A percentile compares a stretch with the other conserved stretches of the same genome.
These are phyloP conservation scores for Carex arenaria DNA, from an alignment of 202 grass and related monocot genomes.

Conservation along the genomic window DNA sequence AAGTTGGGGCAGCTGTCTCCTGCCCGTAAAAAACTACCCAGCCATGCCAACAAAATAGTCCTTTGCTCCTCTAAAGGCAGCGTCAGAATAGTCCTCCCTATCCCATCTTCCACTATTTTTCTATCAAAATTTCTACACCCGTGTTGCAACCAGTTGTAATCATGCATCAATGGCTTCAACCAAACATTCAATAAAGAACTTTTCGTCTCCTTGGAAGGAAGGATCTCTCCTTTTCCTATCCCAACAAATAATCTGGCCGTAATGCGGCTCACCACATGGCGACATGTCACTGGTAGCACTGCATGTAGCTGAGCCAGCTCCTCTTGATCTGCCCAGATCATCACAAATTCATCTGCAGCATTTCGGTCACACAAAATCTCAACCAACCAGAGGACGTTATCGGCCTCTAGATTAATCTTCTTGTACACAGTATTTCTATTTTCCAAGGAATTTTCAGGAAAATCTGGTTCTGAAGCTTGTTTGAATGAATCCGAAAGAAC, in stretches of 20 bases:
- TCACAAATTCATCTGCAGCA: constrained; percentile 49
- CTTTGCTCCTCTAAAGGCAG: constrained; percentile 82
- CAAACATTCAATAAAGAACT: constrained; percentile 58
- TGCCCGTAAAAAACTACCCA: constrained; percentile 65
- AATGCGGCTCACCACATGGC: constrained; percentile 68
- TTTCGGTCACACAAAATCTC: constrained; percentile 75
- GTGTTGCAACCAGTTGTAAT: constrained; percentile 88
- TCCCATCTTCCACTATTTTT: constrained; percentile 80
- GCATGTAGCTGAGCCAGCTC: constrained; percentile 61
- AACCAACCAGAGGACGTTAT: constrained; percentile 78
- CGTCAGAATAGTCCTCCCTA: constrained; percentile 72
- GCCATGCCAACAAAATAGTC: constrained; percentile 67
- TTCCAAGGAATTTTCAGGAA: constrained; percentile 35
- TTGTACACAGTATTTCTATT: constrained; percentile 43
- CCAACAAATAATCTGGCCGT: constrained; percentile 72
- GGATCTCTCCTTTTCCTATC: constrained; percentile 81
- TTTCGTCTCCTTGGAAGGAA: constrained; percentile 65
- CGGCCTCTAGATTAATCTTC: constrained; percentile 69
- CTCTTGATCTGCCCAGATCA: constrained; percentile 54
- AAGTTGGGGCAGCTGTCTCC: constrained; percentile 87
- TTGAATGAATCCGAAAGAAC: constrained; percentile 50
- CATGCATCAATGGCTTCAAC: constrained; percentile 84
- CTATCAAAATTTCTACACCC: constrained; percentile 74
- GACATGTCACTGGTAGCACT: constrained; percentile 64
- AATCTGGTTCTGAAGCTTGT: constrained; percentile 45